These are phyloP conservation scores for Termitomyces sp. DNA, from an alignment of 768 basidiomycete species.

Conservation along the genomic window DNA sequence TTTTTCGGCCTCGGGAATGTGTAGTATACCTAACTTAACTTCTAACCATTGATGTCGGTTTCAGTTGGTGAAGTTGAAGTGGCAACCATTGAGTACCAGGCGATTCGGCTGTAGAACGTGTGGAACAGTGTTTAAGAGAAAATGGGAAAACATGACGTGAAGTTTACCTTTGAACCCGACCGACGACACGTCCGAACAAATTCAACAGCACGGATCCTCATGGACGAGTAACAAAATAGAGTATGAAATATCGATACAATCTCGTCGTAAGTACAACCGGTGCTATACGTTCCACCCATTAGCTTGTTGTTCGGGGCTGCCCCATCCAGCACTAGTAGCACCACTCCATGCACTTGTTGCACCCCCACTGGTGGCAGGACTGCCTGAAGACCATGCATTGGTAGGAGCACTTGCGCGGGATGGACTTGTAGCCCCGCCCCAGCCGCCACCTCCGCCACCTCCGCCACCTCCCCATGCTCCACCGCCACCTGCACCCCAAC, in stretches of 20 bases:
- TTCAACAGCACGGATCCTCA: too few relatives aligned
- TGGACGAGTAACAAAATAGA: not conserved
- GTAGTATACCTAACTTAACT: too few relatives aligned
- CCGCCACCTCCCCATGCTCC: too few relatives aligned
- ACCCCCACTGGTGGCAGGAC: slow-evolving; percentile 17
- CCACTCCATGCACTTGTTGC: slow-evolving; percentile 33
- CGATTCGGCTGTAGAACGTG: too few relatives aligned
- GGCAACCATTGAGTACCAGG: too few relatives aligned
- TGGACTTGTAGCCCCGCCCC: slow-evolving; percentile 22
- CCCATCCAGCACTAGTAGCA: slow-evolving; percentile 40
- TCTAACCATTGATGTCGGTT: too few relatives aligned
- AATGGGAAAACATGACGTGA: too few relatives aligned
- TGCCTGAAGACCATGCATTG: slow-evolving; percentile 20
- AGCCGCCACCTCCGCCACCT: slow-evolving; percentile 12
- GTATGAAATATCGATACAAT: not conserved
- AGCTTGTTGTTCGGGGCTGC: slow-evolving; percentile 42
- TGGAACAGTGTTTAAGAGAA: too few relatives aligned
- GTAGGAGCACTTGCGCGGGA: slow-evolving; percentile 25
- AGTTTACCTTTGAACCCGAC: too few relatives aligned
- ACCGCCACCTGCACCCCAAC: slow-evolving; percentile 16
- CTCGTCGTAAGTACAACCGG: not conserved
- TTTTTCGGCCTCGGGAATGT: too few relatives aligned
- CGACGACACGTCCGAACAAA: too few relatives aligned
- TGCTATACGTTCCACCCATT: slow-evolving; percentile 52
- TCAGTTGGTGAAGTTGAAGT: too few relatives aligned